Evolutionary conservation across 1,139 yeast species (phyloP), one percentile per base, ranked within the genome.

Genomic region (Blastobotrys indianensis): DNA sequence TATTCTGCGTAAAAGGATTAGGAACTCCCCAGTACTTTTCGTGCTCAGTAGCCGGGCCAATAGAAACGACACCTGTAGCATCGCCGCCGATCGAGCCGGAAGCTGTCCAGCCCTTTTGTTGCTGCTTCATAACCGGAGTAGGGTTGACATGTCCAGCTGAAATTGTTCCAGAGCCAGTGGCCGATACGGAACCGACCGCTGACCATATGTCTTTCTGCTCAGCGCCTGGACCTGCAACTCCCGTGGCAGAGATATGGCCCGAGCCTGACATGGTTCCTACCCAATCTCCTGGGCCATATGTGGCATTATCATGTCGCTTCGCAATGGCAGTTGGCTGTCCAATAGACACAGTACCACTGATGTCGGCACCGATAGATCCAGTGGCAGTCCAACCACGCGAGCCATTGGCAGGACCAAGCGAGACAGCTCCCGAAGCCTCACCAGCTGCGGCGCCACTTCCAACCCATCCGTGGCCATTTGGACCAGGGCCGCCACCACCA

Each of bases 261-360:
- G 25, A 4, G 25, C 25, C 25, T 4, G 25, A 20, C 25, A 20
- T 20, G 4, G 25, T 20, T 4, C 25, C 25, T 20, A 20, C 25
- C 25, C 25, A 20, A 20, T 20, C 25, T 4, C 25, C 25, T 20
- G 25, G 7, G 4, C 25, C 25, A 17, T 10, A 7, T 3, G 38
- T 16, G 13, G 30, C 29, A 8, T 20, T 11, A 4, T 3, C 29
- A 17, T 10, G n/a, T 20, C 25, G 25, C 29, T 35, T 16, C 9
- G 5, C 29, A 11, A 35, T 13, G 4, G 29, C 11, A 17, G 25
- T 35, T 11, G 38, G 38, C 11, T 13, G 28, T 6, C 38, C 29
- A 35, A 35, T 35, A 35, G 38, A 35, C 29, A 35, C n/a, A n/a
- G 28, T 11, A 5, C 38, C 38, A 16, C 12, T 16, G n/a, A 12